Conservation (phyloP, 2,329 filamentous ascomycete species). For the Metarhizium guizhouense region DNA sequence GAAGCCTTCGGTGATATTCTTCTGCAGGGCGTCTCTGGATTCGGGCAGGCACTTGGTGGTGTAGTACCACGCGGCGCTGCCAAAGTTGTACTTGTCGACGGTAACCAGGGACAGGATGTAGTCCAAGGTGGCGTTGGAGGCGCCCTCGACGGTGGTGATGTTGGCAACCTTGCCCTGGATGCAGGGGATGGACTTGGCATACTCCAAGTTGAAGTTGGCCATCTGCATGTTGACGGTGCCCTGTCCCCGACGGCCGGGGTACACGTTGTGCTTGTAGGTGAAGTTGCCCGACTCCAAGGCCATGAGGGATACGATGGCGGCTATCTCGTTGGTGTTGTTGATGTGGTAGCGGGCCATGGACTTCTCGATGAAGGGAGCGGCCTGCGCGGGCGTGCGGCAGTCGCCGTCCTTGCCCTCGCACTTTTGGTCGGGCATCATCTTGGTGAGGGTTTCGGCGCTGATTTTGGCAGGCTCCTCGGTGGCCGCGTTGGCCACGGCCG, state of each 20-base stretch:
- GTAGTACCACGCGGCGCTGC: constrained; percentile 42
- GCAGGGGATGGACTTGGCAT: constrained; percentile 34
- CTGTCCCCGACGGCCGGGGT: constrained; percentile 51
- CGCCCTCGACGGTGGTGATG: constrained; percentile 16
- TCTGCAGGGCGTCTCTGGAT: constrained; percentile 17
- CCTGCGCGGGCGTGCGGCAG: constrained; percentile 57
- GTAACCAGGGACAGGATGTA: constrained; percentile 35
- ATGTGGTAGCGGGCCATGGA: constrained; percentile 52
- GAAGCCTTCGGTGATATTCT: constrained; percentile 32
- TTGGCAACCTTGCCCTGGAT: constrained; percentile 25
- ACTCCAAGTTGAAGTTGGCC: constrained; percentile 33
- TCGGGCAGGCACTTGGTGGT: constrained; percentile 18
- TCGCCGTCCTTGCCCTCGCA: constrained; percentile 44
- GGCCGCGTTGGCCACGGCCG: constrained; percentile 5
- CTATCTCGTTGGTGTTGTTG: constrained; percentile 48
- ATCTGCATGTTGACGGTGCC: constrained; percentile 55
- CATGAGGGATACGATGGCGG: constrained; percentile 61
- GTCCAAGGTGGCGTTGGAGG: constrained; percentile 24
- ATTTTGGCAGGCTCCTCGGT: neutral
- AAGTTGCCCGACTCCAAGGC: constrained; percentile 63
- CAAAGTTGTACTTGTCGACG: constrained; percentile 45
- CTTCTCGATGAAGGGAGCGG: constrained; percentile 45
- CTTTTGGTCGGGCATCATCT: constrained; percentile 46
- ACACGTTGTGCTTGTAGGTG: constrained; percentile 60
- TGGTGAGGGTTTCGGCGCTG: constrained; percentile 31